Evolutionary conservation across 2,329 filamentous ascomycete genomes (phyloP).

Genomic region (Calonectria pseudoreteaudii): DNA sequence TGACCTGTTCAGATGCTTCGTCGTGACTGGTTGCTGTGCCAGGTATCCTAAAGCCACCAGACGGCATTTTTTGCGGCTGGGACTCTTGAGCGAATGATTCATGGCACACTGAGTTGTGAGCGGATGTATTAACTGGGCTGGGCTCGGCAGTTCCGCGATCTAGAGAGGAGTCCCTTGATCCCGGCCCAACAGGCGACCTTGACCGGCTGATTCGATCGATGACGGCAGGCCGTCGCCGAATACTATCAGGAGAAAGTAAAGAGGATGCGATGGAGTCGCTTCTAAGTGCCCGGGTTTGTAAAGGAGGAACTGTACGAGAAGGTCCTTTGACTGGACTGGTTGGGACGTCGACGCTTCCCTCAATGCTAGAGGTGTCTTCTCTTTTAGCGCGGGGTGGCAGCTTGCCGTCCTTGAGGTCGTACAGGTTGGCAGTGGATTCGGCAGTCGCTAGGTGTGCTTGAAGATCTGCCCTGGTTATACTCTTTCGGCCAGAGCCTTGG

Average conservation of each 20-base stretch:
- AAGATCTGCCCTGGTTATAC: slow-evolving; percentile 57
- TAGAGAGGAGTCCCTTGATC: slow-evolving; percentile 69
- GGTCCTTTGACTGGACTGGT: slow-evolving; percentile 56
- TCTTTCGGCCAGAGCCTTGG: slow-evolving; percentile 53
- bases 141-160: slow-evolving; percentile 68
- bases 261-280: slow-evolving; percentile 51
- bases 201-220: slow-evolving; percentile 67
- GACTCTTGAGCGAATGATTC: slow-evolving; percentile 65
- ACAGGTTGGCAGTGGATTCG: slow-evolving; percentile 51
- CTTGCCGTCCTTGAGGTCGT: slow-evolving; percentile 53
- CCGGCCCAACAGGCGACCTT: slow-evolving; percentile 54
- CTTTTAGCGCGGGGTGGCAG: slow-evolving; percentile 49
- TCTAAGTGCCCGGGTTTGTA: slow-evolving; percentile 51
- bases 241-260: slow-evolving; percentile 52
- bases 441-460: slow-evolving; percentile 50
- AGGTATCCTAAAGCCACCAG: slow-evolving; percentile 63
- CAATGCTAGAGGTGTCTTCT: slow-evolving; percentile 59
- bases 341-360: slow-evolving; percentile 61
- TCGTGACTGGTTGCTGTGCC: slow-evolving; percentile 66
- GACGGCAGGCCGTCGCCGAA: slow-evolving; percentile 60
- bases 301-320: slow-evolving; percentile 45
- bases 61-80: slow-evolving; percentile 57
- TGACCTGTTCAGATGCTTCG: slow-evolving; percentile 69
- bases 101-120: slow-evolving; percentile 69
- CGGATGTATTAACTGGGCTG: slow-evolving; percentile 68